Conservation (phyloP, 1,139 yeast genomes). For the Suhomyces yuchorum region DNA sequence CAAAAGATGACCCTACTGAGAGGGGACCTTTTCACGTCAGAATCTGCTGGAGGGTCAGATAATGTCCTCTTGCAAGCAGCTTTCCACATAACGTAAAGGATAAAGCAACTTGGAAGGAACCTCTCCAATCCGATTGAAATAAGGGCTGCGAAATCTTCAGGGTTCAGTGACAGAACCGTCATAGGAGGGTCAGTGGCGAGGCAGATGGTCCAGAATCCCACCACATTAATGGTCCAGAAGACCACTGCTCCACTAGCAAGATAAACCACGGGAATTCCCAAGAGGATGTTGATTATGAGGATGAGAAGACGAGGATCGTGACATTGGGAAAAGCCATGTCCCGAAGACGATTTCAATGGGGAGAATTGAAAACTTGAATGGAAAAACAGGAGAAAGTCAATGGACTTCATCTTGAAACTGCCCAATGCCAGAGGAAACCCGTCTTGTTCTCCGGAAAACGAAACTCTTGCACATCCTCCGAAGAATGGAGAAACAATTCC, state of each 20-base stretch:
- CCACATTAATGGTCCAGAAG: conserved; percentile 61
- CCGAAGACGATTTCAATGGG: conserved; percentile 10
- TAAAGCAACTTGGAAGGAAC: conserved; percentile 72
- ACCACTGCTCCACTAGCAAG: conserved; percentile 56
- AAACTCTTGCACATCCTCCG: conserved; percentile 81
- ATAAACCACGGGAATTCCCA: conserved; percentile 63
- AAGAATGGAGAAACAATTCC: conserved; percentile 69
- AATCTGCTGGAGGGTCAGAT: conserved; percentile 12
- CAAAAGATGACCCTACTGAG: conserved; percentile 62
- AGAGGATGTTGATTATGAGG: conserved; percentile 55
- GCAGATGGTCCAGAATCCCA: conserved; percentile 87
- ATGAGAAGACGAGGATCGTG: conserved; percentile 66
- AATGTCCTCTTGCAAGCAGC: conserved; percentile 48
- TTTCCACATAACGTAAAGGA: conserved; percentile 73
- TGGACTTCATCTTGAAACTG: conserved; percentile 53
- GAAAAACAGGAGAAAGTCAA: conserved; percentile 69
- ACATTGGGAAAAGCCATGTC: conserved; percentile 45
- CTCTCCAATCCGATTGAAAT: conserved; percentile 74
- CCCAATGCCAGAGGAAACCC: conserved; percentile 52
- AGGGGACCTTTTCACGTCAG: conserved; percentile 28
- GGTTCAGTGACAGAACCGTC: conserved; percentile 53
- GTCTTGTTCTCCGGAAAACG: conserved; percentile 57
- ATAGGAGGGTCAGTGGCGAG: conserved; percentile 85
- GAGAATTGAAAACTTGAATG: conserved; percentile 72
- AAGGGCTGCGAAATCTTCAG: conserved; percentile 58